Evolutionary conservation across 202 grass and related monocot species (phyloP), one percentile per base, ranked within the genome.

Genomic region (Sporobolus alterniflorus): DNA sequence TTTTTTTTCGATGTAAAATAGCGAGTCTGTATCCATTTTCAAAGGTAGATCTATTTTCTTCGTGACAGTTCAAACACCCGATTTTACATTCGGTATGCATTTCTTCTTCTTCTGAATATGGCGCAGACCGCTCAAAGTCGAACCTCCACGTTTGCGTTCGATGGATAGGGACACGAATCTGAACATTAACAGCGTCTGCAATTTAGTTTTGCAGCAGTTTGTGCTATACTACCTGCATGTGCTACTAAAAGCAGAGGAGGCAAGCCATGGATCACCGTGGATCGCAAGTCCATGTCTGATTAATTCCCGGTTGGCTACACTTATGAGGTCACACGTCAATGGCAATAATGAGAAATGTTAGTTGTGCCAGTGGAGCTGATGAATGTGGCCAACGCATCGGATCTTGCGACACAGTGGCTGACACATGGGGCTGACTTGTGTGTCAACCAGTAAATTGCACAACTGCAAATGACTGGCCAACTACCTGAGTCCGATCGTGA

Each of bases 161-260:
- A n/a, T 22, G 12, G 54, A 57, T 9, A 28, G 24, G 56, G 56
- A 28, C 11, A 14, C 10, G 56, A 59, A 59, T 59, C 22, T 26
- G 24, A 12, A 26, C 55, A 59, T 59, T 59, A 56, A 11, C 9
- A 2, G 2, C n/a, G 36, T 3, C 25, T 15, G 28, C 41, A 16
- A 8, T 71, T 29, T 28, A 30, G 41, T 84, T 80, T 78, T 59
- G 29, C 67, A 44, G 73, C 61, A 48, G 49, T n/a, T 55, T 55
- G 6, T 21, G 6, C 17, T 21, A 51, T 21, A 21, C 49, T 8
- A n/a, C n/a, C n/a, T n/a, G n/a, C n/a, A n/a, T n/a, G n/a, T 55
- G 51, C 49, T 21, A 55, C 20, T 9, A 24, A 11, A 24, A 11
- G 21, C 51, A 24, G n/a, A n/a, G n/a, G 17, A 51, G 26, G 6